These are phyloP conservation scores for Pythium brassicae DNA, from an alignment of 352 stramenopile genomes.

Conservation along the genomic window DNA sequence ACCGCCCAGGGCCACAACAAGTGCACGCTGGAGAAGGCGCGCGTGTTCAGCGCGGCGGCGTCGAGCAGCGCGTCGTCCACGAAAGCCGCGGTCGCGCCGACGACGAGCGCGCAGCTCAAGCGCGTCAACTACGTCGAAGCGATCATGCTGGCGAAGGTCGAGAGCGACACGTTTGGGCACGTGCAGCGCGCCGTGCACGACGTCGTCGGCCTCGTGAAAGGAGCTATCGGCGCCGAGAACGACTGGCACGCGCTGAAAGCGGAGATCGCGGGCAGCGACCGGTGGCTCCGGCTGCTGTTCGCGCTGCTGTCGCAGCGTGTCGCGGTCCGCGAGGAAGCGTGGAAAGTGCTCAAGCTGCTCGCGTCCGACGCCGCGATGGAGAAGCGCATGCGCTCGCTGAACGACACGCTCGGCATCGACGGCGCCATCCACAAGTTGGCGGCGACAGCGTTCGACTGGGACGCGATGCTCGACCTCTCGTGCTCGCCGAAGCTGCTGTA, in stretches of 20 bases:
- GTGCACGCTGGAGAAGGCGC: conserved; percentile 64
- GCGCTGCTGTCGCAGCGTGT: conserved; percentile 38
- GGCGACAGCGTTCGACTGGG: conserved; percentile 44
- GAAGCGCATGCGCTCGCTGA: conserved; percentile 65
- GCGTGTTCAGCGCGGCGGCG: conserved; percentile 32
- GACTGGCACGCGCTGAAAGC: conserved; percentile 71
- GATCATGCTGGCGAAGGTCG: conserved; percentile 55
- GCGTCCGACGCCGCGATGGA: conserved; percentile 59
- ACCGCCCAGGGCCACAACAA: conserved; percentile 63
- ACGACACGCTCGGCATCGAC: conserved; percentile 60
- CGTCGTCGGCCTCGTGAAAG: not conserved
- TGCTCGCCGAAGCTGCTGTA: conserved; percentile 64
- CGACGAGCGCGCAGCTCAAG: conserved; percentile 20
- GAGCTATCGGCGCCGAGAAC: conserved; percentile 34
- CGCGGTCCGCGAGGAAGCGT: conserved; percentile 63
- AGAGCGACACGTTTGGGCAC: conserved; percentile 59
- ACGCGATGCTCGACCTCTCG: conserved; percentile 45
- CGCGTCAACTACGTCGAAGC: conserved; percentile 43
- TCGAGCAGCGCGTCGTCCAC: conserved; percentile 13
- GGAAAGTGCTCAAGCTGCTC: conserved; percentile 74
- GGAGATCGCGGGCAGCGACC: conserved; percentile 49
- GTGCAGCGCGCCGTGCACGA: conserved; percentile 36
- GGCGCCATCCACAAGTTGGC: conserved; percentile 46
- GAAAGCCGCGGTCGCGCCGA: conserved; percentile 14
- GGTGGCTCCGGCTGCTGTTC: conserved; percentile 40